Base-by-base conservation (phyloP, 106 monocot genomes). In the Platanthera guangdongensis region DNA sequence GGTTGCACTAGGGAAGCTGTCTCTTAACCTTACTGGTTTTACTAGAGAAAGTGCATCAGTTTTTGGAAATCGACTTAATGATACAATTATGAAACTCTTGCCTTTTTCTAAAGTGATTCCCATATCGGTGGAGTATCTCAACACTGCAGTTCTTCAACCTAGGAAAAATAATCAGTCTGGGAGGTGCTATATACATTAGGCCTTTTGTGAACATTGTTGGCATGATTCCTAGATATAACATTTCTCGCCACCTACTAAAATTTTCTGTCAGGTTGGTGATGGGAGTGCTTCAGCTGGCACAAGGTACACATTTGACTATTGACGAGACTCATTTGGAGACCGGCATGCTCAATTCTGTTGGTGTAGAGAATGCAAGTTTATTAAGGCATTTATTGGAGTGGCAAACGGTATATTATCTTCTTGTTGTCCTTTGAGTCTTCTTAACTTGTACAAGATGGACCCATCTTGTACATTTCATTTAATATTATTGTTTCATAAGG, bases 11-110 rank as follows among this genome's bases (percentile, higher is more conserved):
- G 99, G 99, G 19, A 89, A 81, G 60, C 59, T 99, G 25, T 94
- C 99, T 22, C 75, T 99, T 18, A 94, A 99, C 74, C 82, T 99
- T n/a, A 92, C 81, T 77, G 79, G 92, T 57, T 94, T 99, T 22
- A 94, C 83, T 13, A 83, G 83, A 83, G 92, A 94, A 76, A 99
- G 87, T 80, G 81, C 85, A 15, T 89, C 92, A 0, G 82, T 99
- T 52, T 99, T 99, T 84, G 92, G 94, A 39, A 81, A 79, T 75
- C 78, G 75, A 52, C 82, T 94, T 11, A 72, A 57, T 8, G 12
- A 21, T 16, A 76, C 74, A 65, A 76, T 94, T 18, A 72, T 77
- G 79, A 84, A 22, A 13, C 74, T 99, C 21, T 60, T 88, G 74
- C 94, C 99, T 54, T 92, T 92, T 71, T 86, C 94, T 19, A 82